These are phyloP conservation scores for Globisporangium alternatum DNA, from an alignment of 352 stramenopile species.

Conservation along the genomic window DNA sequence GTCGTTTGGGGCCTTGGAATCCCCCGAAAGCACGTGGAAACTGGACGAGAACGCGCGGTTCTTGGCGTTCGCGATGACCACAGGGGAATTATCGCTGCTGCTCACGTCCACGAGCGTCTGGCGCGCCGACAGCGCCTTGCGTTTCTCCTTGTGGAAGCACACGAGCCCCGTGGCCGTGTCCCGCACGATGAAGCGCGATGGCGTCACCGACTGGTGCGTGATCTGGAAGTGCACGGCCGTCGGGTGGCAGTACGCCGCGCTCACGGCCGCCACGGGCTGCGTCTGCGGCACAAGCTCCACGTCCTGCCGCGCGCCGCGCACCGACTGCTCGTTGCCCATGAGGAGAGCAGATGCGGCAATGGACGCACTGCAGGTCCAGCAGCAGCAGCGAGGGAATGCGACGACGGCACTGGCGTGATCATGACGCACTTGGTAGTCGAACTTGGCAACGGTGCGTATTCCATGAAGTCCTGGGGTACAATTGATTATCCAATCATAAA, in stretches of 20 bases:
- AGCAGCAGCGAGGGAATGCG: too few relatives aligned
- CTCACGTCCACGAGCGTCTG: slow-evolving; percentile 6
- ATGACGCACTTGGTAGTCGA: not conserved
- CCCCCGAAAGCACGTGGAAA: not conserved
- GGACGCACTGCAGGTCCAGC: not conserved
- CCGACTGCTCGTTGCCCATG: slow-evolving; percentile 10
- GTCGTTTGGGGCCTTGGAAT: not conserved
- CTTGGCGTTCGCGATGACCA: not conserved
- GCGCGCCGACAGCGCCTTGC: slow-evolving; percentile 6
- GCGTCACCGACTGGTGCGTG: not conserved
- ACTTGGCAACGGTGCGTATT: too few relatives aligned
- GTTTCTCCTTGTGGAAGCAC: slow-evolving; percentile 2
- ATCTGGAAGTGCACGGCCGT: not conserved
- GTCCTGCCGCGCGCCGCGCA: not conserved
- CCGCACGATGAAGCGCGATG: slow-evolving; percentile 13
- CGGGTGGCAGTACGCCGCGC: not conserved
- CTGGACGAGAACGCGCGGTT: not conserved
- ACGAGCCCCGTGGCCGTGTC: not conserved
- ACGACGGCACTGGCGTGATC: not conserved
- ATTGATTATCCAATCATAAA: too few relatives aligned
- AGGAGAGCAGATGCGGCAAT: not conserved
- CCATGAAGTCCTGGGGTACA: too few relatives aligned
- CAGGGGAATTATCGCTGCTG: not conserved
- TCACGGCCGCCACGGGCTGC: not conserved
- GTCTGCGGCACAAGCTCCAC: not conserved